Conservation (phyloP, 345 rosid species). For the Hypericum perforatum region DNA sequence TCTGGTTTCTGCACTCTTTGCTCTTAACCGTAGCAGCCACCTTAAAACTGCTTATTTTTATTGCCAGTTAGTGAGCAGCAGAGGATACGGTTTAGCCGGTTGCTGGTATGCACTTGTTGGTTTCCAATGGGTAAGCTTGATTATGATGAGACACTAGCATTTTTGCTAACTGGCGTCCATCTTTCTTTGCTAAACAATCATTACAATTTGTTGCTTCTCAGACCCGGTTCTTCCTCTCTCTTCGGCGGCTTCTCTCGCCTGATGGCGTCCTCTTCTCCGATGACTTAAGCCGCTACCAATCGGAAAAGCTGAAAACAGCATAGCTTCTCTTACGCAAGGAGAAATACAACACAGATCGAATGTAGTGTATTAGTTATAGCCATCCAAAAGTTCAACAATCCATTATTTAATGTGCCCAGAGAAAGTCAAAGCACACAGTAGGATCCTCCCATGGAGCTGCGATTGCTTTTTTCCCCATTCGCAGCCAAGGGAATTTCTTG, state of each 20-base stretch:
- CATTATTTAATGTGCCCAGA: too few relatives aligned
- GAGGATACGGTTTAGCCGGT: conserved; percentile 18
- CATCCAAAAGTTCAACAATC: too few relatives aligned
- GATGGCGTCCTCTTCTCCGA: conserved; percentile 32
- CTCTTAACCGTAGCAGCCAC: too few relatives aligned
- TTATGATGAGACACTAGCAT: background rate
- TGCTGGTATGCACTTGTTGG: conserved; percentile 25
- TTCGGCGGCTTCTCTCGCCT: conserved; percentile 18
- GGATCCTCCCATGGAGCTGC: too few relatives aligned
- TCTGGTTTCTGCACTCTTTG: too few relatives aligned
- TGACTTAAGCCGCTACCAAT: conserved; percentile 17
- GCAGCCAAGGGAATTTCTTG: too few relatives aligned
- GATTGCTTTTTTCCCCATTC: too few relatives aligned
- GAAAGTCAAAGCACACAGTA: too few relatives aligned
- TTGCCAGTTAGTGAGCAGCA: conserved; percentile 14
- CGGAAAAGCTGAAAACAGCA: conserved; percentile 26
- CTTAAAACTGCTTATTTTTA: background rate
- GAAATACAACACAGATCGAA: too few relatives aligned
- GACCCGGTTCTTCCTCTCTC: conserved; percentile 15
- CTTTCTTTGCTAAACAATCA: background rate
- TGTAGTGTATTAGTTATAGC: too few relatives aligned
- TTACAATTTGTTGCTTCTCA: background rate
- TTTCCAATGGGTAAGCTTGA: conserved; percentile 20
- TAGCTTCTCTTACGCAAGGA: background rate
- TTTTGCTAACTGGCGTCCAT: background rate